These are phyloP conservation scores for Allium sativum DNA, from an alignment of 106 monocot species.

Conservation along the genomic window DNA sequence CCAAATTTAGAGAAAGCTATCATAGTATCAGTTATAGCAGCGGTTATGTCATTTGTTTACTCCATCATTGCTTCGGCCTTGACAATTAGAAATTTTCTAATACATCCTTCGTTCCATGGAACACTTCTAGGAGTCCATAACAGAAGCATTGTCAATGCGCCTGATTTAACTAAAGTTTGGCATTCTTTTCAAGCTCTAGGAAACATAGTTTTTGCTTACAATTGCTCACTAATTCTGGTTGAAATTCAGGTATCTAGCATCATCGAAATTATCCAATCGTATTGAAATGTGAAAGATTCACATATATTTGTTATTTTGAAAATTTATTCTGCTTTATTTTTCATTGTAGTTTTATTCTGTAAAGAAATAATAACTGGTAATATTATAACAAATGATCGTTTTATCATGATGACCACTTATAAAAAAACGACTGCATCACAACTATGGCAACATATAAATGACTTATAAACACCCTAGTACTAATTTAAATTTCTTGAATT, in stretches of 20 bases:
- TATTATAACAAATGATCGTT: too few relatives aligned
- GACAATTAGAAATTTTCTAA: conserved; percentile 15
- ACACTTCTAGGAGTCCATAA: conserved; percentile 9
- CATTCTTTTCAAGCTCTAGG: conserved; percentile 56
- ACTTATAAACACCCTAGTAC: too few relatives aligned
- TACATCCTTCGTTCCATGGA: conserved; percentile 10
- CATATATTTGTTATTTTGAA: too few relatives aligned
- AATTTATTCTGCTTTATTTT: too few relatives aligned
- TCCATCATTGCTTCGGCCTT: conserved; percentile 28
- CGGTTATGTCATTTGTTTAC: conserved; percentile 52
- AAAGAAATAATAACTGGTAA: too few relatives aligned
- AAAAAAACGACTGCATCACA: too few relatives aligned
- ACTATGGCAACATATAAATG: too few relatives aligned
- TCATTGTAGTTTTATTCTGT: too few relatives aligned
- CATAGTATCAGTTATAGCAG: conserved; percentile 33
- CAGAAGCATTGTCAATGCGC: conserved; percentile 3
- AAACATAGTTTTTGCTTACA: conserved; percentile 66
- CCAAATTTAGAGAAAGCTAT: conserved; percentile 45
- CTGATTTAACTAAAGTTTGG: conserved; percentile 38
- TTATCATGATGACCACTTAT: too few relatives aligned
- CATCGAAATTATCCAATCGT: too few relatives aligned
- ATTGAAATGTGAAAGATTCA: too few relatives aligned
- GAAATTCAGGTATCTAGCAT: conserved; percentile 50
- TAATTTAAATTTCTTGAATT: too few relatives aligned
- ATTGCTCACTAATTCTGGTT: conserved; percentile 40